phyloP scores from a whole-genome alignment of 225 moss, liverwort and hornwort species.

The Pseudoscleropodium purum region DNA sequence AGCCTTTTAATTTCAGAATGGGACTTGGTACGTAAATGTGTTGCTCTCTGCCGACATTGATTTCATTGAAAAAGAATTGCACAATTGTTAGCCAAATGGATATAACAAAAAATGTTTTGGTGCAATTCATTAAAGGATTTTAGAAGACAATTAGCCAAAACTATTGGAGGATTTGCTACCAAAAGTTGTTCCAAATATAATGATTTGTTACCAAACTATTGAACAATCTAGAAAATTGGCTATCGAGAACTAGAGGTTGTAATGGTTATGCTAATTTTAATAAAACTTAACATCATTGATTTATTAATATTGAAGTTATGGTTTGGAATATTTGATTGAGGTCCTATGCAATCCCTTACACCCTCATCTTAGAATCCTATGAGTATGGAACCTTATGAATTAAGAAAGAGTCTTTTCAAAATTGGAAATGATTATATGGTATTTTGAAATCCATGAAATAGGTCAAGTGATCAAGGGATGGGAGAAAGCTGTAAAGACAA shows the following conservation, averaged over 20 bases:
- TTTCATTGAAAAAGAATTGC: neutral
- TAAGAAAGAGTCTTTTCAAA: neutral
- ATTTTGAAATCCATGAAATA: neutral
- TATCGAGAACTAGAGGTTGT: neutral
- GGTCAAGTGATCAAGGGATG: slow-evolving; percentile 80
- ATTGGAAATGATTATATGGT: neutral
- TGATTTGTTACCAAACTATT: neutral
- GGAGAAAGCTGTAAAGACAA: slow-evolving; percentile 77
- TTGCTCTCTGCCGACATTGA: neutral
- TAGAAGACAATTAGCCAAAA: too few species aligned
- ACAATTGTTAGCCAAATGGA: neutral
- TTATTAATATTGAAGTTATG: neutral
- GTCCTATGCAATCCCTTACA: neutral
- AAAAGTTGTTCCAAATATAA: neutral
- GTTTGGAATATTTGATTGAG: neutral
- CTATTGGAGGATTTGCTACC: neutral
- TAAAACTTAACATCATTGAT: too few species aligned
- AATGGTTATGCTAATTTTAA: neutral
- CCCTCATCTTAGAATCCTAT: neutral
- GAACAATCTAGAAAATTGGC: too few species aligned
- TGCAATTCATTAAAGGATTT: neutral
- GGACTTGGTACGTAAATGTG: slow-evolving; percentile 9
- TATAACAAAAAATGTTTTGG: neutral
- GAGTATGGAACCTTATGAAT: neutral
- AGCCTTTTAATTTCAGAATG: slow-evolving; percentile 56